A percentile compares a stretch with the other conserved stretches of the same genome.
Evolutionary conservation across 2,329 filamentous ascomycete genomes (phyloP).

Genomic region (Xylariaceae sp.): DNA sequence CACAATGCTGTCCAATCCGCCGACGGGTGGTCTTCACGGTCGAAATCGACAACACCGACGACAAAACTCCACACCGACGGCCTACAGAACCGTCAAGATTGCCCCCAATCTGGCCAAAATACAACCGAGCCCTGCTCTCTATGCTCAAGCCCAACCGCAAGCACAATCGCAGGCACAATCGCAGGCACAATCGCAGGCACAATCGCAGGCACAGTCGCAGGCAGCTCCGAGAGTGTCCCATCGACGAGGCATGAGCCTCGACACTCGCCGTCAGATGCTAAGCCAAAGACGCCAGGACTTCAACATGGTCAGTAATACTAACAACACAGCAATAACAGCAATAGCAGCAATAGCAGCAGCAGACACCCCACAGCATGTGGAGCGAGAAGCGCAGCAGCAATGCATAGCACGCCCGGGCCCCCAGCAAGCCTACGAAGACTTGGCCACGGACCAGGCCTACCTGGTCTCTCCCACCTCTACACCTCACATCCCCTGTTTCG

Average conservation of each 20-base stretch:
- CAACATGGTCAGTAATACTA: constrained; percentile 51
- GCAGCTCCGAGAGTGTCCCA: constrained; percentile 46
- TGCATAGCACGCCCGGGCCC: constrained; percentile 73
- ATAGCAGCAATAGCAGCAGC: constrained; percentile 25
- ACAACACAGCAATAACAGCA: constrained; percentile 43
- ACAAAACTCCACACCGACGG: constrained; percentile 78
- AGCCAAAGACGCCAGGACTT: constrained; percentile 42
- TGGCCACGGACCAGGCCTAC: constrained; percentile 47
- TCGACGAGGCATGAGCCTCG: constrained; percentile 79
- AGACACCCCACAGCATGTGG: constrained; percentile 65
- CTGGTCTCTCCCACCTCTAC: constrained; percentile 52
- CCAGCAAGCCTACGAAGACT: constrained; percentile 35
- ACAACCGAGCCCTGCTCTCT: constrained; percentile 31
- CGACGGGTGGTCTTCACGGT: constrained; percentile 61
- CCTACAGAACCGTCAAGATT: constrained; percentile 70
- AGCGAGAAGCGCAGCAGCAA: constrained; percentile 89
- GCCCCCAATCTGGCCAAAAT: constrained; percentile 56
- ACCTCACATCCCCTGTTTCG: constrained; percentile 49
- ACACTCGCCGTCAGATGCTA: constrained; percentile 57
- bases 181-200: constrained; percentile 25
- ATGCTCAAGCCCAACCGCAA: constrained; percentile 26
- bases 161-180: constrained; percentile 14
- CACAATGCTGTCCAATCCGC: constrained; percentile 75
- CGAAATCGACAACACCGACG: constrained; percentile 73
- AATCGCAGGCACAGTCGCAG: constrained; percentile 24